phyloP scores from a whole-genome alignment of 495 filamentous ascomycete species.

The Staphylotrichum tortipilum region DNA sequence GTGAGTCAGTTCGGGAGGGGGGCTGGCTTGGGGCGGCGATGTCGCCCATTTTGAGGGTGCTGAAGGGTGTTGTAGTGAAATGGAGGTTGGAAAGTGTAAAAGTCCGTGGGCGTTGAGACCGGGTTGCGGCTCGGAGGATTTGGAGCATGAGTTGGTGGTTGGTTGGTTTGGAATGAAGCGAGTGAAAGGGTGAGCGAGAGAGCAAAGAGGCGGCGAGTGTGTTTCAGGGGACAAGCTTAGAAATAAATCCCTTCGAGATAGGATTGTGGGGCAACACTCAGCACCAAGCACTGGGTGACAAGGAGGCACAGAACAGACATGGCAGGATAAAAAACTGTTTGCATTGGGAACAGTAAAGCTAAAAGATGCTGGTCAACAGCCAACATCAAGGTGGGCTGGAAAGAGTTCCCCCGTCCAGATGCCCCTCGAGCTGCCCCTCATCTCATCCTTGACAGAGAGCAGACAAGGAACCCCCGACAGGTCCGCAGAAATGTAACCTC shows the following conservation, averaged over 20 bases:
- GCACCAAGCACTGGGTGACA: too few relatives aligned
- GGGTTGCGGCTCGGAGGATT: background rate
- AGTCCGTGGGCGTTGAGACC: background rate
- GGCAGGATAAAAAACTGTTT: too few relatives aligned
- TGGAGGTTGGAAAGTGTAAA: background rate
- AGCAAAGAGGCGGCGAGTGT: background rate
- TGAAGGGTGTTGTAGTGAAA: background rate
- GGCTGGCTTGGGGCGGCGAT: background rate
- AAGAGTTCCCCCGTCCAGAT: too few relatives aligned
- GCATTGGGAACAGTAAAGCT: too few relatives aligned
- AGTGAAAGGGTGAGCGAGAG: background rate
- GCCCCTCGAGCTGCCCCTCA: too few relatives aligned
- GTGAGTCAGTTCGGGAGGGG: background rate
- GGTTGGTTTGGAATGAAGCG: background rate
- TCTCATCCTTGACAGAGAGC: background rate
- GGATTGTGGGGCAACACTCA: too few relatives aligned
- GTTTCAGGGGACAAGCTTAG: background rate
- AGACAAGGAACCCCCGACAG: background rate
- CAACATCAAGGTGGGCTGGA: too few relatives aligned
- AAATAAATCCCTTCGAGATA: background rate
- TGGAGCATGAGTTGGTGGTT: background rate
- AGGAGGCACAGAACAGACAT: too few relatives aligned
- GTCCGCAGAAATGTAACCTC: conserved; percentile 23
- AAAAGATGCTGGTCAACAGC: too few relatives aligned
- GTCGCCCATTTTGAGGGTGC: conserved; percentile 13